Percentiles rank a stretch among this genome's conserved stretches.
Conservation (phyloP, 306 rosid genomes). For the Quercus parvula region DNA sequence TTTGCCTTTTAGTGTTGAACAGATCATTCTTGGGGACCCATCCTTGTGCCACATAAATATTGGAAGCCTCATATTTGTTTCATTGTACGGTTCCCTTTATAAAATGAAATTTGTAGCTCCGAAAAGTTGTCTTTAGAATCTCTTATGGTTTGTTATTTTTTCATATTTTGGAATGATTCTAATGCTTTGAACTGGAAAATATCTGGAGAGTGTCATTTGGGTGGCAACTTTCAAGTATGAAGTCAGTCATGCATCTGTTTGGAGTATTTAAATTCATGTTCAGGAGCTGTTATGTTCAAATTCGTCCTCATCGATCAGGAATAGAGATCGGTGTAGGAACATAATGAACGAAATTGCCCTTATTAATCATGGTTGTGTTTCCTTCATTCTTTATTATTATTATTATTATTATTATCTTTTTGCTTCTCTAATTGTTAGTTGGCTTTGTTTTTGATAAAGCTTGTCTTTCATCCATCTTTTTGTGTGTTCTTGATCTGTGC, state of each 20-base stretch:
- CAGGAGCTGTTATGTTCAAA: not conserved
- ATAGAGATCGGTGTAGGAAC: not conserved
- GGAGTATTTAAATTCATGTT: not conserved
- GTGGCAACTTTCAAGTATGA: not conserved
- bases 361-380: not conserved
- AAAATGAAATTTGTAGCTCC: not conserved
- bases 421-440: not conserved
- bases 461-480: not conserved
- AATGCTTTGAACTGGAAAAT: not conserved
- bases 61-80: not conserved
- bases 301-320: not conserved
- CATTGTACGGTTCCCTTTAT: not conserved
- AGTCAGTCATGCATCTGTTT: not conserved
- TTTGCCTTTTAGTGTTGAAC: too few relatives aligned
- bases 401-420: not conserved
- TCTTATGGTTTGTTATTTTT: not conserved
- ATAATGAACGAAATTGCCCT: not conserved
- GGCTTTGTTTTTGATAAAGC: not conserved
- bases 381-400: not conserved
- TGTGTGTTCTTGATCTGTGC: not conserved
- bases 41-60: not conserved
- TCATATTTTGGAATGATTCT: not conserved
- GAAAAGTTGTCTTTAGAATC: not conserved
- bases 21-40: not conserved
- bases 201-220: not conserved